A percentile compares a stretch with the other conserved stretches of the same genome.
phyloP scores from a whole-genome alignment of 2,329 filamentous ascomycete genomes.

The Blastomyces parvus region DNA sequence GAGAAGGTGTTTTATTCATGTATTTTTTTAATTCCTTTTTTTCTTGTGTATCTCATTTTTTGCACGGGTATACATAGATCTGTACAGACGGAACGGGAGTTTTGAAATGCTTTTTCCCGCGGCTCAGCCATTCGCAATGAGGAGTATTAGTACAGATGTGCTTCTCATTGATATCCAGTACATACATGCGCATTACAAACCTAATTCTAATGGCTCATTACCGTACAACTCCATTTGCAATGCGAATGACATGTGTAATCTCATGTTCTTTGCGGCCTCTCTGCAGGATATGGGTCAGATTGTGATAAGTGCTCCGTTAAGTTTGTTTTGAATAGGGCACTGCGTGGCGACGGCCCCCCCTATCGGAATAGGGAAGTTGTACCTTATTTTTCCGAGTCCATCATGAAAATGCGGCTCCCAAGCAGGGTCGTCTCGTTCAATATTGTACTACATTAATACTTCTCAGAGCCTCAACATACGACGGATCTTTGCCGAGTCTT shows the following conservation, averaged over 20 bases:
- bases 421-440: neutral
- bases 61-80: neutral
- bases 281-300: neutral
- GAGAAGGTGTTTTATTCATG: neutral
- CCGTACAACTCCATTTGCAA: neutral
- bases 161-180: neutral
- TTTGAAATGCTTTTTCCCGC: no score
- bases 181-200: neutral
- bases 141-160: no score
- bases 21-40: no score
- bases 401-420: neutral
- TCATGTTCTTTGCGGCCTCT: neutral
- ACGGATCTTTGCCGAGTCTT: no score
- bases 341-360: no score
- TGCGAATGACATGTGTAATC: neutral
- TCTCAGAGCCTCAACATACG: no score
- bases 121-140: no score
- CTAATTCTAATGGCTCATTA: neutral
- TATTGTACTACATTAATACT: neutral
- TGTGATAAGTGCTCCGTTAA: neutral
- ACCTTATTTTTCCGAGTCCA: neutral
- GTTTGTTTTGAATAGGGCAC: neutral
- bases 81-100: neutral
- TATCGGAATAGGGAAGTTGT: neutral
- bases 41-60: no score